phyloP scores from a whole-genome alignment of 129 eudicot genomes.

The Escallonia rubra region DNA sequence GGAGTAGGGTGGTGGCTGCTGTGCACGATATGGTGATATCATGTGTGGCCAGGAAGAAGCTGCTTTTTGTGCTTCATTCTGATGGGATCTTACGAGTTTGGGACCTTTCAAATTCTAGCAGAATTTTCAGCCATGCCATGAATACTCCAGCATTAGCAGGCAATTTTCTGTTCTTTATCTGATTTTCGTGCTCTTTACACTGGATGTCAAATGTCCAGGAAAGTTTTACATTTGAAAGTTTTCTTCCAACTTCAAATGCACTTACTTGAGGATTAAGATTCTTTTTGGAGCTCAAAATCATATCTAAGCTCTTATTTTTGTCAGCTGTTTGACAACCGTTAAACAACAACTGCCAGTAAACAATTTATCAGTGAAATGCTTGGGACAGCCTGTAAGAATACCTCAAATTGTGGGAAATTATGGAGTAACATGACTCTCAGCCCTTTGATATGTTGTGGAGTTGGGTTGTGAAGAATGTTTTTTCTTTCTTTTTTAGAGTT shows the following conservation, averaged over 20 bases:
- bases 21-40: constrained; percentile 58
- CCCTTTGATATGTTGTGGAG: too few relatives aligned
- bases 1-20: constrained; percentile 56
- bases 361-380: background rate
- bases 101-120: constrained; percentile 62
- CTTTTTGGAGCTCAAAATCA: too few relatives aligned
- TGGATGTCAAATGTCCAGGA: background rate
- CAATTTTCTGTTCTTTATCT: constrained; percentile 19
- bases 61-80: constrained; percentile 75
- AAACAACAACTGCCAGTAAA: too few relatives aligned
- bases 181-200: background rate
- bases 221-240: background rate
- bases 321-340: too few relatives aligned
- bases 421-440: too few relatives aligned
- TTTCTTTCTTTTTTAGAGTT: too few relatives aligned
- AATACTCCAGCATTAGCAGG: constrained; percentile 41
- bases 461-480: too few relatives aligned
- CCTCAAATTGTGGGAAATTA: too few relatives aligned
- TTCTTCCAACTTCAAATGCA: background rate
- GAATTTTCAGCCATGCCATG: constrained; percentile 54
- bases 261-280: too few relatives aligned
- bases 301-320: too few relatives aligned
- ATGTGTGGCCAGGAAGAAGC: constrained; percentile 50
- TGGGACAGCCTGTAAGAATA: background rate
- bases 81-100: constrained; percentile 80